Base-by-base conservation (phyloP, 2,329 filamentous ascomycete genomes). In the Alternaria infectoria region DNA sequence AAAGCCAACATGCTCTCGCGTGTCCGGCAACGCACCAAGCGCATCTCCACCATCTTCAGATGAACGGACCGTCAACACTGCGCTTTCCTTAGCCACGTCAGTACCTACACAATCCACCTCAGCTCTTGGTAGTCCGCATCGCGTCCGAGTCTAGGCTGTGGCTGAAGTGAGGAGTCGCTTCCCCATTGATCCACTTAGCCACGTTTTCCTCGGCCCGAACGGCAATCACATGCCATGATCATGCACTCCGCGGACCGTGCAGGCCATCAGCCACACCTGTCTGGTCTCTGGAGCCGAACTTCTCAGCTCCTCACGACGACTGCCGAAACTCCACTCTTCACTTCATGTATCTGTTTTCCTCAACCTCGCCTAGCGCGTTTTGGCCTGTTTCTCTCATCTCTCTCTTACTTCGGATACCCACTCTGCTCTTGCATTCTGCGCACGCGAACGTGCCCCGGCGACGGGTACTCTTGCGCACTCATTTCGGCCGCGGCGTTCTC, bases 11-110 rank as follows among this genome's bases (percentile, higher is more conserved):
- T 80, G 61, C 57, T 80, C 40, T 76, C 74, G 61, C 79, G 76
- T 62, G 73, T 78, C 61, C 73, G 77, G 51, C 66, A 67, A 54
- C 75, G 71, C 67, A 79, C 77, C 64, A 80, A 79, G 75, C 72
- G 72, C 58, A 68, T 80, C 54, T 79, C 77, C 21, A 67, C 69
- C 60, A 76, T 80, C 62, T 80, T 80, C 77, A 77, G 75, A 67
- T 80, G 74, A 65, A 40, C 12, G 30, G 52, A n/a, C 36, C 19
- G 43, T 59, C 19, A 9, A 51, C 13, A 44, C 25, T 56, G 44
- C 25, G 15, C 15, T 11, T 26, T 47, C 45, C 30, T 44, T 60
- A 62, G 50, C 60, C 65, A 67, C 60, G 68, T 68, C 68, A 67
- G 60, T 59, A 58, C n/a, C 28, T 64, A 56, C 68, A 68, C 65